Percentiles rank a stretch among this genome's conserved stretches.
Conservation (phyloP, 2,329 filamentous ascomycete species). For the Chrysosphaeria jannelii region DNA sequence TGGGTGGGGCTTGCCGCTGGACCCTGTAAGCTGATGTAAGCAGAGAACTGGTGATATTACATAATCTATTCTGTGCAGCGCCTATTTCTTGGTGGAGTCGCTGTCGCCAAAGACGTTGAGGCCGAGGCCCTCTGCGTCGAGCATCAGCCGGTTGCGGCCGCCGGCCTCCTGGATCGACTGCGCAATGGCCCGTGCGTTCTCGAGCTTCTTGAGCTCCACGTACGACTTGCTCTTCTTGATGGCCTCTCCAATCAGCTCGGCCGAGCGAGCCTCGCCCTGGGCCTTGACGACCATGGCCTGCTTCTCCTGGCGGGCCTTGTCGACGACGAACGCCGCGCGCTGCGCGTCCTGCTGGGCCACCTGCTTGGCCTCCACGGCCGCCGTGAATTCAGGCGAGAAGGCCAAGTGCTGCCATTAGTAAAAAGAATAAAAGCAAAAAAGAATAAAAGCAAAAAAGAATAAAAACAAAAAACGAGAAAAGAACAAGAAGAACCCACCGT, state of each 20-base stretch:
- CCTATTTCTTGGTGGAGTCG: conserved; percentile 15
- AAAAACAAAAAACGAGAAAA: too few relatives aligned
- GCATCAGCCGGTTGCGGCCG: conserved; percentile 74
- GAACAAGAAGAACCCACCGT: conserved; percentile 29
- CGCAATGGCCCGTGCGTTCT: conserved; percentile 83
- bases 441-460: too few relatives aligned
- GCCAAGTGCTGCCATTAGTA: conserved; percentile 28
- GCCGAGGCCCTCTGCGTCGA: conserved; percentile 73
- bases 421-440: neutral
- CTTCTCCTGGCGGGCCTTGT: conserved; percentile 98
- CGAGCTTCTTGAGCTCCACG: conserved; percentile 89
- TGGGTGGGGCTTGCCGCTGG: too few relatives aligned
- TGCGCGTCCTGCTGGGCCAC: conserved; percentile 79
- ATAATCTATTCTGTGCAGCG: too few relatives aligned
- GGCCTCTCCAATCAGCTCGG: conserved; percentile 90
- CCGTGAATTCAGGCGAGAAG: conserved; percentile 45
- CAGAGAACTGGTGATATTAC: too few relatives aligned
- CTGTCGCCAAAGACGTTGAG: conserved; percentile 44
- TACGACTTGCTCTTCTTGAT: conserved; percentile 99
- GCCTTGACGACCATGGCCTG: conserved; percentile 95
- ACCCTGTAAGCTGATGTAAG: too few relatives aligned
- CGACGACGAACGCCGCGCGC: conserved; percentile 84
- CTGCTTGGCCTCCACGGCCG: conserved; percentile 43
- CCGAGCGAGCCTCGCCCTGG: conserved; percentile 94
- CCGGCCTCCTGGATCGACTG: conserved; percentile 57